Percentiles rank a stretch among this genome's conserved stretches.
These are phyloP conservation scores for Dipodascus albidus DNA, from an alignment of 805 yeast genomes.

Conservation along the genomic window DNA sequence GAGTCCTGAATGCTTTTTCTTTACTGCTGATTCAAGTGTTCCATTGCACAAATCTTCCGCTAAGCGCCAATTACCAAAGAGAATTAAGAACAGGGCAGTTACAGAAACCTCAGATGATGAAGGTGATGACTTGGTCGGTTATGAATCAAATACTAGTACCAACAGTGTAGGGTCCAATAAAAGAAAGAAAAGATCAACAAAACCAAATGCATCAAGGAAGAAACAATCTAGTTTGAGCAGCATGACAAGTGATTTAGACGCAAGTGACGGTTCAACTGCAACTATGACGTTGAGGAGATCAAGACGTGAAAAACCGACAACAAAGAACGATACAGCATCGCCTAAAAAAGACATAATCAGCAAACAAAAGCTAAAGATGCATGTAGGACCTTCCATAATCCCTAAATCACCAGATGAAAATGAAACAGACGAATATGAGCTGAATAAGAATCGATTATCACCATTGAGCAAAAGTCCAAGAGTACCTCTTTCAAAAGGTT, in stretches of 20 bases:
- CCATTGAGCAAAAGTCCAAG: background rate
- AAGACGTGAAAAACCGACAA: background rate
- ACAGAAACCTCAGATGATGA: conserved; percentile 8
- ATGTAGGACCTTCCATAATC: background rate
- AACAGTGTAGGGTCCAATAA: background rate
- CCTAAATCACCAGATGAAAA: background rate
- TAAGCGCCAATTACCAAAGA: background rate
- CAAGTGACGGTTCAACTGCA: background rate
- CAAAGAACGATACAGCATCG: background rate
- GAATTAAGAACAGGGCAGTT: background rate
- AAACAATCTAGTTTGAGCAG: background rate
- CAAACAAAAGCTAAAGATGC: background rate
- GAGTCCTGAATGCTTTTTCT: conserved; percentile 32
- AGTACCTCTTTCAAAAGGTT: background rate
- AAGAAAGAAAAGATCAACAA: background rate
- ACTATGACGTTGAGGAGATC: background rate
- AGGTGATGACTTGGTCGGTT: conserved; percentile 3
- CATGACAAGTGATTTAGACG: background rate
- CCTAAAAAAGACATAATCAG: background rate
- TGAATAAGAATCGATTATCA: background rate
- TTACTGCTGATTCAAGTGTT: conserved; percentile 14
- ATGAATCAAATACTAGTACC: background rate
- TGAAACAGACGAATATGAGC: background rate
- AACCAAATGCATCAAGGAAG: background rate
- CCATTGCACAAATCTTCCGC: background rate